Conservation (phyloP, 441 rosid species). For the Jatropha multifida region DNA sequence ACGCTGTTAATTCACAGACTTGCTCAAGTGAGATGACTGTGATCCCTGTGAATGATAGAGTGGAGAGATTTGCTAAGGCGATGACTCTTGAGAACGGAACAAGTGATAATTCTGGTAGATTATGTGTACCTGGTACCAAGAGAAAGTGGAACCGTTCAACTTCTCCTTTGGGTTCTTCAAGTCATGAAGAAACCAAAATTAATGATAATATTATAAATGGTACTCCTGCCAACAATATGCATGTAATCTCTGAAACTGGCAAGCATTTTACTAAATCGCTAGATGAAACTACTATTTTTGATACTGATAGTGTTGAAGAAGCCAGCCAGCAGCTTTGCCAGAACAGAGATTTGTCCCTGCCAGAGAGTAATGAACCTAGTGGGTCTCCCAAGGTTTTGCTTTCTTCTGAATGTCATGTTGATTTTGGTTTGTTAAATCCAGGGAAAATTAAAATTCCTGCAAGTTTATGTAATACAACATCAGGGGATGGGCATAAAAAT, state of each 20-base stretch:
- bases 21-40: conserved; percentile 25
- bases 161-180: conserved; percentile 34
- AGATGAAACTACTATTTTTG: conserved; percentile 26
- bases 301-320: conserved; percentile 29
- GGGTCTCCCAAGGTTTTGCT: conserved; percentile 27
- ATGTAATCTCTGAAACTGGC: conserved; percentile 27
- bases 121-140: conserved; percentile 24
- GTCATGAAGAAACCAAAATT: conserved; percentile 32
- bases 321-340: conserved; percentile 25
- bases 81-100: conserved; percentile 25
- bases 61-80: conserved; percentile 22
- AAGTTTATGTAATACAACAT: conserved; percentile 27
- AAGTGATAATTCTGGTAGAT: conserved; percentile 19
- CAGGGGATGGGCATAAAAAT: conserved; percentile 21
- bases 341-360: conserved; percentile 27
- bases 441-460: conserved; percentile 32
- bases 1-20: conserved; percentile 26
- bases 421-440: conserved; percentile 32
- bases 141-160: conserved; percentile 35
- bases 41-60: conserved; percentile 24
- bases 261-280: conserved; percentile 24
- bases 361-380: conserved; percentile 27
- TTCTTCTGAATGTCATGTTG: conserved; percentile 28
- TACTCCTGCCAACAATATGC: conserved; percentile 15
- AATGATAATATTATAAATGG: conserved; percentile 29